These are phyloP conservation scores for Nadsonia commutata DNA, from an alignment of 1,139 yeast species.

Conservation along the genomic window DNA sequence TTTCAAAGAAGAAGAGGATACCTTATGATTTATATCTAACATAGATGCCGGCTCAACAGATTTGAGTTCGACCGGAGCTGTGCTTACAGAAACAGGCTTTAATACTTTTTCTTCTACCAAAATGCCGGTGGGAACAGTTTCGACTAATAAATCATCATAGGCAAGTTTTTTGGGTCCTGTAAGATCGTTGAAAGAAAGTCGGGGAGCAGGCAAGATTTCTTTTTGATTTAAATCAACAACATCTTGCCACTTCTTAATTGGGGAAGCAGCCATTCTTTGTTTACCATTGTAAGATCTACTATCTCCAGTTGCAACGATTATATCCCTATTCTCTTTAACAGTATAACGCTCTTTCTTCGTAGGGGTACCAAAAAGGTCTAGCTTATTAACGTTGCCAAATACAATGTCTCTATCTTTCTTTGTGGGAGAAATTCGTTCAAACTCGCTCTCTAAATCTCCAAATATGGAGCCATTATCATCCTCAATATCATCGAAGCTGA, in stretches of 20 bases:
- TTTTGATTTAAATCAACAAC: not conserved
- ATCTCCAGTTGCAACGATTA: slow-evolving; percentile 2
- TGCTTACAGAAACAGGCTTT: not conserved
- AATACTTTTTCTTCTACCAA: not conserved
- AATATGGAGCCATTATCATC: slow-evolving; percentile 27
- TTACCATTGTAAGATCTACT: slow-evolving; percentile 1
- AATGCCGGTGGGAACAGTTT: not conserved
- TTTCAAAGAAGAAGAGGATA: slow-evolving; percentile 3
- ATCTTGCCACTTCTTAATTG: not conserved
- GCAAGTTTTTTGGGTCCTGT: not conserved
- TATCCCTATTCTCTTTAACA: not conserved
- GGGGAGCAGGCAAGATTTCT: not conserved
- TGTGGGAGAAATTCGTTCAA: slow-evolving; percentile 22
- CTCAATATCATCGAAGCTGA: slow-evolving; percentile 20
- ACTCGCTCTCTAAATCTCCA: slow-evolving; percentile 26
- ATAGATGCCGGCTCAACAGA: slow-evolving; percentile 3
- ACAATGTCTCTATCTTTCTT: slow-evolving; percentile 25
- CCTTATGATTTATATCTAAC: not conserved
- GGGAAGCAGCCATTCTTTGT: not conserved
- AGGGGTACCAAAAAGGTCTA: slow-evolving; percentile 5
- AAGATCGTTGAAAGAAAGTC: not conserved
- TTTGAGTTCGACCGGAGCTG: not conserved
- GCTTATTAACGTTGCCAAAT: slow-evolving; percentile 7
- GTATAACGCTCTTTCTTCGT: slow-evolving; percentile 2
- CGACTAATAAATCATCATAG: not conserved